These are phyloP conservation scores for Saturnispora galanensis DNA, from an alignment of 805 yeast genomes.

Conservation along the genomic window DNA sequence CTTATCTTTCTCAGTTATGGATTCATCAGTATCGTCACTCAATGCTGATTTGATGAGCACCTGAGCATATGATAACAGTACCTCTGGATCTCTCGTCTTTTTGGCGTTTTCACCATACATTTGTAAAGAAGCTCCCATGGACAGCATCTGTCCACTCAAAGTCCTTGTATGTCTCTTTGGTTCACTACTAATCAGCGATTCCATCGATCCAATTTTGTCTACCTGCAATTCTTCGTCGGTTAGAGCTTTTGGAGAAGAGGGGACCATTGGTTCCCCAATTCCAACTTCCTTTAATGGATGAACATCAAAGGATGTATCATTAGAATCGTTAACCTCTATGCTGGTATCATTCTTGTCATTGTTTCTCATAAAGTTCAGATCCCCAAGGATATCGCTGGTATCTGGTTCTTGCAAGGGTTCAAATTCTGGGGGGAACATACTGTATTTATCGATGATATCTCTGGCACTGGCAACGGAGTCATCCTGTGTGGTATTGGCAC, in stretches of 20 bases:
- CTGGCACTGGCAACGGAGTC: slow-evolving; percentile 2
- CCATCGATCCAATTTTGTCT: neutral
- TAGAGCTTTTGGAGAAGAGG: too few relatives aligned
- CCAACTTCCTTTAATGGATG: too few relatives aligned
- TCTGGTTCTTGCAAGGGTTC: neutral
- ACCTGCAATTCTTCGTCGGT: too few relatives aligned
- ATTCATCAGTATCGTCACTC: slow-evolving; percentile 8
- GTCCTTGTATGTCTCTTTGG: too few relatives aligned
- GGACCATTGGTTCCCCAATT: too few relatives aligned
- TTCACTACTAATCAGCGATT: neutral
- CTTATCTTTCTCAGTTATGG: slow-evolving; percentile 27
- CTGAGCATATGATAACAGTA: slow-evolving; percentile 86
- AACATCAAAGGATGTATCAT: too few relatives aligned
- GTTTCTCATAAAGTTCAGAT: neutral
- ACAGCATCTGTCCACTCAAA: slow-evolving; percentile 23
- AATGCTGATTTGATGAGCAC: slow-evolving; percentile 40
- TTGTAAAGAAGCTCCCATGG: slow-evolving; percentile 59
- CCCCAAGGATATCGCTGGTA: slow-evolving; percentile 1
- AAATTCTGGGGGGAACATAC: neutral
- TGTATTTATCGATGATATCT: slow-evolving; percentile 6
- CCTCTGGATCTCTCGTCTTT: slow-evolving; percentile 73
- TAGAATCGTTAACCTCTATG: too few relatives aligned
- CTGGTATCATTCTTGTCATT: too few relatives aligned
- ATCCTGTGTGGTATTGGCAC: neutral
- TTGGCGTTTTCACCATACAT: slow-evolving; percentile 79